Evolutionary conservation across 495 filamentous ascomycete species (phyloP).

Genomic region (Penicillium malachiteum): DNA sequence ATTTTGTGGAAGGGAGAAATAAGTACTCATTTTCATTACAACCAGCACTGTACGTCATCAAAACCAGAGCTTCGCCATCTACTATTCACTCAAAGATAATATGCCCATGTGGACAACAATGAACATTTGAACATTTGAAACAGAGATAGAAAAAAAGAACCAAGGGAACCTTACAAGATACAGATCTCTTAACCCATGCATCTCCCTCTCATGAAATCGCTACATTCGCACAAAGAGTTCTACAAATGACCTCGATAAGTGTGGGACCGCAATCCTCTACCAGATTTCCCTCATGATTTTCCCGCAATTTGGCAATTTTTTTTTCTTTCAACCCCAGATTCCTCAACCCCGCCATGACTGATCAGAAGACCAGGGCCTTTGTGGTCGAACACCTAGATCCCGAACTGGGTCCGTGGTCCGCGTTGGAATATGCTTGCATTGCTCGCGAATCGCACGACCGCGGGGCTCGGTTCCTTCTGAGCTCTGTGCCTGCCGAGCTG

Average conservation of each 20-base stretch:
- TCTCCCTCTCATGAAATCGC: no score
- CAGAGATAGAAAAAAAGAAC: no score
- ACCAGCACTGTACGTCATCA: background rate
- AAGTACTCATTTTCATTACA: background rate
- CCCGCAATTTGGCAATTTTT: background rate
- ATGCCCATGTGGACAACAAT: no score
- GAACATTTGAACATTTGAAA: no score
- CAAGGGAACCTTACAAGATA: no score
- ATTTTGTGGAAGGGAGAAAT: background rate
- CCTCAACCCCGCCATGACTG: conserved; percentile 22
- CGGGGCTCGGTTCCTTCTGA: conserved; percentile 74
- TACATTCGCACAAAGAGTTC: no score
- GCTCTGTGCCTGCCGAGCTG: conserved; percentile 71
- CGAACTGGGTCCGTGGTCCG: conserved; percentile 92
- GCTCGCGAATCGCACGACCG: conserved; percentile 70
- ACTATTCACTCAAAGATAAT: background rate
- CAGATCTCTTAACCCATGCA: no score
- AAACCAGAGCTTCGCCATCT: background rate
- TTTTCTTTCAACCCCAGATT: background rate
- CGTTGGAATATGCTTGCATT: conserved; percentile 85
- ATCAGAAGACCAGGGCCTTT: conserved; percentile 58
- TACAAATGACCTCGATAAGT: no score
- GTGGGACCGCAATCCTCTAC: no score
- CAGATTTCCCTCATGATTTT: background rate
- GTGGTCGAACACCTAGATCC: conserved; percentile 92